These are phyloP conservation scores for Acacia acuminata DNA, from an alignment of 306 rosid genomes.

Conservation along the genomic window DNA sequence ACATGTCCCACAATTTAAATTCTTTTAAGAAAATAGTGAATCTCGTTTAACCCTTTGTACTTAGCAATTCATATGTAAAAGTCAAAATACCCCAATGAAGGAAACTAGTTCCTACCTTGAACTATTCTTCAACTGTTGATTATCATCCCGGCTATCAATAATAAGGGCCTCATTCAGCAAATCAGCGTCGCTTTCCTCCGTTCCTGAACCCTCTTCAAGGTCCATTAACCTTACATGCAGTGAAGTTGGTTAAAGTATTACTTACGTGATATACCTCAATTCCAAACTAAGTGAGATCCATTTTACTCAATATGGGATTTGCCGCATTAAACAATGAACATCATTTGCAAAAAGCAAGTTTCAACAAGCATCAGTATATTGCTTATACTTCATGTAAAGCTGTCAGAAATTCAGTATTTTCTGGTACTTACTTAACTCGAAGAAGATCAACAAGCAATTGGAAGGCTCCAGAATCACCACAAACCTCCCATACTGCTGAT, in stretches of 20 bases:
- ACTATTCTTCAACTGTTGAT: constrained; percentile 22
- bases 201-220: constrained; percentile 75
- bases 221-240: constrained; percentile 58
- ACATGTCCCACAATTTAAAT: not conserved
- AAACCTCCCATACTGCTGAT: constrained; percentile 93
- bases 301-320: constrained; percentile 13
- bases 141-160: constrained; percentile 41
- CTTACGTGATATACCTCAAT: constrained; percentile 8
- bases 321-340: constrained; percentile 7
- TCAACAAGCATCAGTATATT: constrained; percentile 26
- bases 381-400: not conserved
- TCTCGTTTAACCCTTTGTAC: not conserved
- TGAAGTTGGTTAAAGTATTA: constrained; percentile 31
- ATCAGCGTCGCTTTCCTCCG: constrained; percentile 62
- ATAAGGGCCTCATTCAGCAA: constrained; percentile 51
- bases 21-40: not conserved
- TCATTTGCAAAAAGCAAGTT: constrained; percentile 23
- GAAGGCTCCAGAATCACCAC: constrained; percentile 93
- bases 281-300: not conserved
- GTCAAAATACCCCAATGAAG: constrained; percentile 10
- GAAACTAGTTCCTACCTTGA: constrained; percentile 43
- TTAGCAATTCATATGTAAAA: not conserved
- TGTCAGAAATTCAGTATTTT: constrained; percentile 18
- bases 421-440: constrained; percentile 55
- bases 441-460: constrained; percentile 95